Percentiles rank a stretch among this genome's conserved stretches.
Conservation (phyloP, 805 yeast species). For the Saturnispora serradocipensis region DNA sequence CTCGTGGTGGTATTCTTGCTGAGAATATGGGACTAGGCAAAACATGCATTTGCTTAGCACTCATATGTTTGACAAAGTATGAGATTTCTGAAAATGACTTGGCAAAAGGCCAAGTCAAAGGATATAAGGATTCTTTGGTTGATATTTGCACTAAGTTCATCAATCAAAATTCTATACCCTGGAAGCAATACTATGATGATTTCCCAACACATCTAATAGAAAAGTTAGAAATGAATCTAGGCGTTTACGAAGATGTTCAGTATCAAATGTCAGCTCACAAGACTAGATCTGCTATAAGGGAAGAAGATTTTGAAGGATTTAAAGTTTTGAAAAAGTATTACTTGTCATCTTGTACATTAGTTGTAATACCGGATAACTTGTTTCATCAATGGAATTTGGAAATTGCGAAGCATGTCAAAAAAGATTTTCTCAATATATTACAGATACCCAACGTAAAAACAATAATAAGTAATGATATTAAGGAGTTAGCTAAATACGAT, state of each 20-base stretch:
- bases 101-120: conserved; percentile 24
- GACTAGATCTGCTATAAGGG: conserved; percentile 13
- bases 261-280: conserved; percentile 3
- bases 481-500: conserved; percentile 37
- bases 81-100: conserved; percentile 35
- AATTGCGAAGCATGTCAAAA: conserved; percentile 43
- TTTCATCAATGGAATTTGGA: conserved; percentile 59
- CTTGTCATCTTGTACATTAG: conserved; percentile 45
- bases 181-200: conserved; percentile 40
- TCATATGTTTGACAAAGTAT: conserved; percentile 45
- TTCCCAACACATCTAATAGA: conserved; percentile 37
- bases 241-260: conserved; percentile 30
- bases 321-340: conserved; percentile 24
- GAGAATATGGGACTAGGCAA: conserved; percentile 66
- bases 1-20: conserved; percentile 55
- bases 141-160: conserved; percentile 37
- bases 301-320: not conserved
- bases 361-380: conserved; percentile 58
- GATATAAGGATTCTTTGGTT: conserved; percentile 7
- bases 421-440: conserved; percentile 30
- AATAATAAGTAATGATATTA: conserved; percentile 22
- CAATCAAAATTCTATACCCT: conserved; percentile 42
- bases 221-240: conserved; percentile 32
- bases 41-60: conserved; percentile 49
- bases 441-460: conserved; percentile 18